Evolutionary conservation across 2,329 filamentous ascomycete genomes (phyloP).

Genomic region (Madurella mycetomatis): DNA sequence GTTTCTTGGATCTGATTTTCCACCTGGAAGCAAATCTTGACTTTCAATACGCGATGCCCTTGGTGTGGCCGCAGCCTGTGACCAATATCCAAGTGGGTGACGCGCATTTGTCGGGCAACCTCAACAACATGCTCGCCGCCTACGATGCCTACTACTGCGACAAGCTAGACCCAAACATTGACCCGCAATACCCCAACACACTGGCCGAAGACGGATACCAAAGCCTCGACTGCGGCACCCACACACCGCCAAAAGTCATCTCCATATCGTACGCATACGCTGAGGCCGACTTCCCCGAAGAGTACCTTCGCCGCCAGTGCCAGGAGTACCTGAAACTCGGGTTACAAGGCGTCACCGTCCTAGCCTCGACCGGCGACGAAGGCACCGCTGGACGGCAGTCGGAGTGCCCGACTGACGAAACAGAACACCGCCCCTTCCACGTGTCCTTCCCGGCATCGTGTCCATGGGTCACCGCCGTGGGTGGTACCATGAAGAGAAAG

Average conservation of each 20-base stretch:
- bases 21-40: slow-evolving; percentile 3
- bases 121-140: slow-evolving; percentile 44
- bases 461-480: slow-evolving; percentile 32
- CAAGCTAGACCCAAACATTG: slow-evolving; percentile 33
- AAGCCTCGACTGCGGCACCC: slow-evolving; percentile 38
- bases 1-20: not conserved
- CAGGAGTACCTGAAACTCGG: slow-evolving; percentile 55
- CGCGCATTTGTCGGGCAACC: slow-evolving; percentile 12
- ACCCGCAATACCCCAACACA: slow-evolving; percentile 43
- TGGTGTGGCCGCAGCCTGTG: slow-evolving; percentile 21
- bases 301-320: slow-evolving; percentile 50
- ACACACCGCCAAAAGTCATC: slow-evolving; percentile 47
- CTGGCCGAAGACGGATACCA: slow-evolving; percentile 32
- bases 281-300: slow-evolving; percentile 45
- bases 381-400: slow-evolving; percentile 35
- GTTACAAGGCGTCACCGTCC: slow-evolving; percentile 46
- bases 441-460: slow-evolving; percentile 40
- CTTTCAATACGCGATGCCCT: slow-evolving; percentile 8
- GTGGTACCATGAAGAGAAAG: slow-evolving; percentile 7
- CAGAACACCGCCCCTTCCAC: slow-evolving; percentile 41
- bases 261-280: slow-evolving; percentile 51
- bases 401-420: slow-evolving; percentile 25
- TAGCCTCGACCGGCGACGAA: slow-evolving; percentile 48
- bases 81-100: slow-evolving; percentile 23
- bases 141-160: slow-evolving; percentile 45